Evolutionary conservation across 2,329 filamentous ascomycete genomes (phyloP), one percentile per base, ranked within the genome.

Genomic region (Trichothecium sympodiale): DNA sequence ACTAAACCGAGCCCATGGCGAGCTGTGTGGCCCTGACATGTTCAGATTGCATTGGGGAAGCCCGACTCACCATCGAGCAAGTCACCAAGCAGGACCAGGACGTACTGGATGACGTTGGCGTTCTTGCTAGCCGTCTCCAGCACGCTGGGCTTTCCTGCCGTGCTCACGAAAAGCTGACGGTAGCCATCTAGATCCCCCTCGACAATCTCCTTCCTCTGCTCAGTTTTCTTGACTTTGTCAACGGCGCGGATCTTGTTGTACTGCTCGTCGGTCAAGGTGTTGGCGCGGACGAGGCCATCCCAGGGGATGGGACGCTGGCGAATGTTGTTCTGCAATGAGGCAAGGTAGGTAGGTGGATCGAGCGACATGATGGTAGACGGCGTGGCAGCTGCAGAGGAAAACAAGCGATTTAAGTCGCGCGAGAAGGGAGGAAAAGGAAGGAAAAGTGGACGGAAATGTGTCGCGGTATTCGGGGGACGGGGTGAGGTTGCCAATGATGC

Each of bases 201-300:
- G 42, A 96, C 79, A 14, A 79, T 81, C 54, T 89, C 77, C 55
- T 80, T 81, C 53, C 88, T 77, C 62, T 87, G 83, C 48, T 96
- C 91, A 27, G 55, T 48, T 60, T 86, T 91, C 60, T 87, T 83
- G 46, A 91, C 84, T 64, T 95, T 96, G 61, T 96, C 91, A 49
- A 96, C 85, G 42, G 88, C 85, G 61, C 88, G 88, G 64, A 98
- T 94, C 71, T 88, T 89, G 67, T 83, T 84, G 49, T 95, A 76
- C 61, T 98, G 89, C 48, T 83, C 80, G 48, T 96, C 89, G 39
- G 84, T 94, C 62, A 98, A 83, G 53, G 86, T 91, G 59, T 88
- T 86, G 49, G 86, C 86, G 59, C 91, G 78, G 47, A 94, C 86
- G 51, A 89, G 88, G 51, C 89, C 89, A 62, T 96, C 89, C 91